A percentile compares a stretch with the other conserved stretches of the same genome.
These are phyloP conservation scores for Cystobasidium tubakii DNA, from an alignment of 768 basidiomycete species.

Conservation along the genomic window DNA sequence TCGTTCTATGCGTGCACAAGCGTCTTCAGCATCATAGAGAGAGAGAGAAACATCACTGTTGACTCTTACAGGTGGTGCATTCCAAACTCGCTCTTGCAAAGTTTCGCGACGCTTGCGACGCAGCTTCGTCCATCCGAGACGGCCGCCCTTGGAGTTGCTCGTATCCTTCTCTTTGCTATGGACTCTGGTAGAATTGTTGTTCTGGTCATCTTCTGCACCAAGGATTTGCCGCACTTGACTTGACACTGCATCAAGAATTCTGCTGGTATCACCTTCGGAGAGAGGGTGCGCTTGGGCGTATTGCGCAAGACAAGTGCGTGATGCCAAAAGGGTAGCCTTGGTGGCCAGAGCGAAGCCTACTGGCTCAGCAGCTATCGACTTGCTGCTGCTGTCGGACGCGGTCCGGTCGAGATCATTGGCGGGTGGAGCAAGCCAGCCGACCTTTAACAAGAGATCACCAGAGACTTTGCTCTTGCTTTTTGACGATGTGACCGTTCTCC, in stretches of 20 bases:
- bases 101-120: conserved; percentile 38
- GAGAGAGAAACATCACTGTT: too few relatives aligned
- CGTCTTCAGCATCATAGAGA: too few relatives aligned
- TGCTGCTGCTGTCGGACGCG: background rate
- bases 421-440: conserved; percentile 55
- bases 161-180: background rate
- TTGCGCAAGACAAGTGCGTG: conserved; percentile 52
- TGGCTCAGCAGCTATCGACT: background rate
- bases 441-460: conserved; percentile 59
- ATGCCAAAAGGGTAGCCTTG: background rate
- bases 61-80: conserved; percentile 63
- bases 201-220: background rate
- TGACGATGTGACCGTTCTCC: conserved; percentile 53
- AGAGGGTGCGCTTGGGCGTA: conserved; percentile 59
- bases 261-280: conserved; percentile 13
- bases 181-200: background rate
- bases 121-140: background rate
- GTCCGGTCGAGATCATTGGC: background rate
- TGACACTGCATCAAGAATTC: background rate
- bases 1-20: conserved; percentile 59
- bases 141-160: background rate
- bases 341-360: background rate
- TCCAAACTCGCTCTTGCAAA: conserved; percentile 55
- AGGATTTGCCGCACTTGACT: background rate
- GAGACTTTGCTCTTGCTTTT: conserved; percentile 54